phyloP scores from a whole-genome alignment of 768 basidiomycete species.

The Leccinum obscurum region DNA sequence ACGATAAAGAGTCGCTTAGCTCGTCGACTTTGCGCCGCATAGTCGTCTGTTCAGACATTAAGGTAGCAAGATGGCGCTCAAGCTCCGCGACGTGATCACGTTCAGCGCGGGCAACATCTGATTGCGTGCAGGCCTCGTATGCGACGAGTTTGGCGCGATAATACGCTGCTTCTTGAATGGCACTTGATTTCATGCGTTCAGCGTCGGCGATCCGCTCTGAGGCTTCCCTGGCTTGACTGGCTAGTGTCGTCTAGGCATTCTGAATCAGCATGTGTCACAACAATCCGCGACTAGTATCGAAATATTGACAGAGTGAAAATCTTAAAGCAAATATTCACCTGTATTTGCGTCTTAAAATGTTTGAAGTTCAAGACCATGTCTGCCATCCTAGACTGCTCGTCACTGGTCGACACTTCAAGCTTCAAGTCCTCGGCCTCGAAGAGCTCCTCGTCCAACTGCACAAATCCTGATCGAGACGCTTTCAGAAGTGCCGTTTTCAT shows the following conservation, averaged over 20 bases:
- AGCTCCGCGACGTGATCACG: slow-evolving; percentile 74
- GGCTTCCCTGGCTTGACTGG: slow-evolving; percentile 71
- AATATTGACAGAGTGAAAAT: background rate
- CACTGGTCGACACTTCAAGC: slow-evolving; percentile 33
- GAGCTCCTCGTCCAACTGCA: slow-evolving; percentile 58
- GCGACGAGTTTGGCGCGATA: slow-evolving; percentile 95
- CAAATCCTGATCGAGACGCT: slow-evolving; percentile 78
- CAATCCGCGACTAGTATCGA: background rate
- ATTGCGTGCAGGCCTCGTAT: slow-evolving; percentile 65
- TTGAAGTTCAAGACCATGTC: slow-evolving; percentile 84
- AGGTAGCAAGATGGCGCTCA: slow-evolving; percentile 64
- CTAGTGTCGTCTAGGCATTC: slow-evolving; percentile 57
- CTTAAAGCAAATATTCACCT: slow-evolving; percentile 52
- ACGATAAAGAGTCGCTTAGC: slow-evolving; percentile 67
- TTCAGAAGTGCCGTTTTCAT: slow-evolving; percentile 77
- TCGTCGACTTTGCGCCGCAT: slow-evolving; percentile 74
- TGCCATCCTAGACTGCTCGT: slow-evolving; percentile 52
- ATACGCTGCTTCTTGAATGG: slow-evolving; percentile 92
- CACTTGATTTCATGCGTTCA: slow-evolving; percentile 72
- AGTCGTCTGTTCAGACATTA: slow-evolving; percentile 60
- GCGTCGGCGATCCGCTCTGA: slow-evolving; percentile 80
- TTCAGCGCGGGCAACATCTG: slow-evolving; percentile 70
- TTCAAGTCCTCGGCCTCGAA: slow-evolving; percentile 36
- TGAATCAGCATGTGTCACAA: slow-evolving; percentile 12
- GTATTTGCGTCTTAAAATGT: slow-evolving; percentile 81